Base-by-base conservation (phyloP, 768 basidiomycete species). In the Mycena capillaripes region DNA sequence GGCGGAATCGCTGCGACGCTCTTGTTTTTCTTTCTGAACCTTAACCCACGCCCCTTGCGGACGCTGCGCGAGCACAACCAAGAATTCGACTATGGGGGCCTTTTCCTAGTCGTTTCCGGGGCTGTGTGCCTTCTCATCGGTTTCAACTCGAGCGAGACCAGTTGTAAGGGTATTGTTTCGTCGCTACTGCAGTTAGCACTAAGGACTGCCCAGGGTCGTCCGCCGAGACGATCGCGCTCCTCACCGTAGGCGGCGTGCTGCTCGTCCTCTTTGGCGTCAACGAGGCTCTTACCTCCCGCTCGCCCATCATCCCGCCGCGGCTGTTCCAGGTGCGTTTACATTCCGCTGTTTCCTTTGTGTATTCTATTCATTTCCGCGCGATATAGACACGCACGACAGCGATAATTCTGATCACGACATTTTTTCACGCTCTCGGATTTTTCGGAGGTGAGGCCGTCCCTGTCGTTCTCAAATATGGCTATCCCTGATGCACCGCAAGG, bases 31-130 rank as follows among this genome's bases (percentile, higher is more conserved):
- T 95, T 92, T 85, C 86, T 95, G 44, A 92, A 94, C 74, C 84
- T 95, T n/a, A 95, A 95, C 75, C 93, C 94, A 0, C 92, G 89
- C 66, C 84, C 89, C 66, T 87, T 88, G 10, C 88, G 86, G 65
- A 84, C 91, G 0, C 79, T 93, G 53, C 83, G 81, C 17, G 80
- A 93, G 66, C 91, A 95, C 77, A 73, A 89, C n/a, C 73, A 77
- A 10, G 89, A 92, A 59, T 93, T 95, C 71, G 94, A 95, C 79
- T 93, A 94, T 72, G 38, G 90, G 14, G 94, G 94, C 10, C 84
- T 95, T 12, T 40, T 83, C 34, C 83, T 93, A 25, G 86, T 95
- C 29, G 86, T 94, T 38, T 82, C 77, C 9, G 93, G 93, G 2
- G 86, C 94, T n/a, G 83, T 94, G 16, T 88, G 88, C 69, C 71